phyloP scores from a whole-genome alignment of 23 red algal genomes.

The Agarophyton chilense region DNA sequence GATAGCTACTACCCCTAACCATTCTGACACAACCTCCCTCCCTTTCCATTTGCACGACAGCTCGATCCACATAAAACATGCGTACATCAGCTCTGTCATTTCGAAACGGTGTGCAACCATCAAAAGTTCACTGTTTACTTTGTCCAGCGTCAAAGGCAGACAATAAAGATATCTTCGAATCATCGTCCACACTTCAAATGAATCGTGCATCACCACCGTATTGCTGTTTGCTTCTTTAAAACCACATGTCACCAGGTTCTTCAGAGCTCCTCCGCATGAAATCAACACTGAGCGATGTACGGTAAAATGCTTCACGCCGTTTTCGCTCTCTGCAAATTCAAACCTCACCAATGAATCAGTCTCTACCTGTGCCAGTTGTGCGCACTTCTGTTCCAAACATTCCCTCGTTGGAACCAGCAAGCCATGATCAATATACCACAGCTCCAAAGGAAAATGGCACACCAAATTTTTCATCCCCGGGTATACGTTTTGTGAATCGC shows the following conservation, averaged over 20 bases:
- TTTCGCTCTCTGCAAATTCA: not conserved
- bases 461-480: not conserved
- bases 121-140: not conserved
- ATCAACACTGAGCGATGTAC: not conserved
- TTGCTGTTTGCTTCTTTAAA: not conserved
- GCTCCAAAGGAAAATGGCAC: not conserved
- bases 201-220: not conserved
- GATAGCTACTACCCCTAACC: not conserved
- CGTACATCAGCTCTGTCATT: not conserved
- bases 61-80: not conserved
- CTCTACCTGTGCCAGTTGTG: not conserved
- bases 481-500: not conserved
- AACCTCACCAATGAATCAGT: not conserved
- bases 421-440: not conserved
- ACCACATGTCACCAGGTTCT: not conserved
- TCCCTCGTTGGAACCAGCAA: not conserved
- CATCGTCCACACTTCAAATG: slow-evolving; percentile 10
- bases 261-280: slow-evolving; percentile 7
- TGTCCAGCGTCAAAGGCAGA: not conserved
- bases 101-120: slow-evolving; percentile 6
- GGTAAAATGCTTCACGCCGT: too few species aligned
- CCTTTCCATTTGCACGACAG: not conserved
- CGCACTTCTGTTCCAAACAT: not conserved
- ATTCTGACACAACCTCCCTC: not conserved
- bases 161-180: slow-evolving; percentile 9